A percentile compares a stretch with the other conserved stretches of the same genome.
phyloP scores from a whole-genome alignment of 345 rosid species.

The Populus pruinosa region DNA sequence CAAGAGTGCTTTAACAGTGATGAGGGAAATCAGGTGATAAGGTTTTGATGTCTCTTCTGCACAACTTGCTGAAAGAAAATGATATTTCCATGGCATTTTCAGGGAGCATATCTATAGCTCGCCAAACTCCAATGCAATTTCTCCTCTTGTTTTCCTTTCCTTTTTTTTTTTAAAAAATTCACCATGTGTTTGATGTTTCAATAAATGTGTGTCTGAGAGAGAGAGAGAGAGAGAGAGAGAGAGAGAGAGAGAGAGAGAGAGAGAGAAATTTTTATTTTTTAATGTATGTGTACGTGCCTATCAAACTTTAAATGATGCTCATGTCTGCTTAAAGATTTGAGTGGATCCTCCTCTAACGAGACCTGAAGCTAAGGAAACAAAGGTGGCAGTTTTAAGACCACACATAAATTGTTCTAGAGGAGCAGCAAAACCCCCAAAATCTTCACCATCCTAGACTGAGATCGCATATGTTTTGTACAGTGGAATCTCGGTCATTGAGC shows the following conservation, averaged over 20 bases:
- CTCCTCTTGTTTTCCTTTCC: background rate
- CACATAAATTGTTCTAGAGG: background rate
- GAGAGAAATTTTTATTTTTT: too few relatives aligned
- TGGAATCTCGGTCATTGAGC: background rate
- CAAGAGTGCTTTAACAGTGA: background rate
- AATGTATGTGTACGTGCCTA: background rate
- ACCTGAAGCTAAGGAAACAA: slow-evolving; percentile 4
- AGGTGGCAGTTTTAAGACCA: slow-evolving; percentile 14
- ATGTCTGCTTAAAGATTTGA: slow-evolving; percentile 3
- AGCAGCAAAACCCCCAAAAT: background rate
- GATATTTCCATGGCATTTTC: slow-evolving; percentile 23
- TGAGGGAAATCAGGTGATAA: slow-evolving; percentile 11
- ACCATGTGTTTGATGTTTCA: background rate
- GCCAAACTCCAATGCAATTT: slow-evolving; percentile 3
- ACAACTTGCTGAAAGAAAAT: slow-evolving; percentile 20
- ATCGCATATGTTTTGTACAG: background rate
- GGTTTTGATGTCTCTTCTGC: slow-evolving; percentile 13
- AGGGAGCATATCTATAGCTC: background rate
- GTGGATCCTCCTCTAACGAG: background rate
- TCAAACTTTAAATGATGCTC: slow-evolving; percentile 16
- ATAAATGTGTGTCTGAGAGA: background rate
- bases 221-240: background rate
- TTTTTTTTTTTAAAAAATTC: too few relatives aligned
- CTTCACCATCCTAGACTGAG: background rate
- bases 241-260: background rate